Percentiles rank a stretch among this genome's conserved stretches.
Evolutionary conservation across 495 filamentous ascomycete genomes (phyloP).

Genomic region (Recurvomyces mirabilis): DNA sequence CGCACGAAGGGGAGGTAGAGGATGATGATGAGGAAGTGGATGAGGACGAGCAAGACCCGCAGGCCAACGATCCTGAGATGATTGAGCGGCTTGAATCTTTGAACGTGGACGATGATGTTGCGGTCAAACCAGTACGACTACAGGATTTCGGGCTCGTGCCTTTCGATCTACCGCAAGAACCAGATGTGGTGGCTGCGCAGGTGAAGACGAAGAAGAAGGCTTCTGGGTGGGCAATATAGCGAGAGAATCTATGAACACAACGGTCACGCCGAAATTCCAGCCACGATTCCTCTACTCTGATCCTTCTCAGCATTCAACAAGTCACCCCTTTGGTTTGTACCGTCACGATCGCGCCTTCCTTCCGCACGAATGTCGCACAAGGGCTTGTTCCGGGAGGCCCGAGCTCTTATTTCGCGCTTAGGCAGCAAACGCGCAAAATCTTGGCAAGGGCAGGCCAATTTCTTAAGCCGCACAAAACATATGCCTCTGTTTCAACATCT

Average conservation of each 20-base stretch:
- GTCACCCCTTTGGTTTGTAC: too few relatives aligned
- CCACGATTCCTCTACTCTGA: too few relatives aligned
- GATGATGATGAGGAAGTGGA: slow-evolving; percentile 11
- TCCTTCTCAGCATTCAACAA: too few relatives aligned
- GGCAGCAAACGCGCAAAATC: too few relatives aligned
- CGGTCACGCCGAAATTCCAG: background rate
- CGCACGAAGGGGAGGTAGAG: slow-evolving; percentile 10
- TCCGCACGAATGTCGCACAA: too few relatives aligned
- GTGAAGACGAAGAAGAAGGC: slow-evolving; percentile 20
- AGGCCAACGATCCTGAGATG: slow-evolving; percentile 12
- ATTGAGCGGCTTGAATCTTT: slow-evolving; percentile 8
- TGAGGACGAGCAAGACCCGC: slow-evolving; percentile 1
- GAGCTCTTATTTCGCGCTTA: too few relatives aligned
- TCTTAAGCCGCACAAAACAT: too few relatives aligned
- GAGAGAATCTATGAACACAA: slow-evolving; percentile 3
- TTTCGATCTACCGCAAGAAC: slow-evolving; percentile 10
- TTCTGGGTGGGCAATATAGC: slow-evolving; percentile 22
- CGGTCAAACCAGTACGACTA: slow-evolving; percentile 7
- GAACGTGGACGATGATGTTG: slow-evolving; percentile 1
- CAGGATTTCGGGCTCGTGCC: slow-evolving; percentile 15
- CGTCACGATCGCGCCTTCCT: too few relatives aligned
- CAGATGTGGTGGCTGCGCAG: slow-evolving; percentile 12
- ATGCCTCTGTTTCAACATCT: too few relatives aligned
- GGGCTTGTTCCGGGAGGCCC: too few relatives aligned
- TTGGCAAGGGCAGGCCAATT: too few relatives aligned